Conservation (phyloP, 169 alveolate species). For the Plasmodium reichenowi region DNA sequence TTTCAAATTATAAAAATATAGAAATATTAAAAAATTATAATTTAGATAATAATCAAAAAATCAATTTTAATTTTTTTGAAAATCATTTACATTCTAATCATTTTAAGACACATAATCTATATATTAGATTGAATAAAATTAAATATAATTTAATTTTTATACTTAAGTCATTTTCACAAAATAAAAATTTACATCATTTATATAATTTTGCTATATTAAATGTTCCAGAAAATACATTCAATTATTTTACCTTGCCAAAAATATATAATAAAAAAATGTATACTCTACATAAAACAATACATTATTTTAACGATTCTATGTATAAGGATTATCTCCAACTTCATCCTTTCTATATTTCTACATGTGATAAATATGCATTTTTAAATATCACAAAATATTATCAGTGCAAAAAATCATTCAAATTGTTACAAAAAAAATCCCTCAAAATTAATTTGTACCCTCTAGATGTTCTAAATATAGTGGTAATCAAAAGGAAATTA, state of each 20-base stretch:
- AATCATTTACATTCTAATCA: conserved; percentile 21
- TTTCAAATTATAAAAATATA: conserved; percentile 42
- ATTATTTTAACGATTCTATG: conserved; percentile 30
- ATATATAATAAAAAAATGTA: conserved; percentile 10
- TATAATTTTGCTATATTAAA: conserved; percentile 26
- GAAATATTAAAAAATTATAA: conserved; percentile 57
- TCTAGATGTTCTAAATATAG: conserved; percentile 16
- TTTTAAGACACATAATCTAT: conserved; percentile 26
- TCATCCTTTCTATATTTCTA: conserved; percentile 40
- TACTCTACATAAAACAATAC: neutral
- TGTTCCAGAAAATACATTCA: conserved; percentile 8
- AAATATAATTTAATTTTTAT: conserved; percentile 7
- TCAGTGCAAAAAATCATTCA: conserved; percentile 17
- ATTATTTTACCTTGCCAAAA: conserved; percentile 42
- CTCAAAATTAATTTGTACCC: conserved; percentile 36
- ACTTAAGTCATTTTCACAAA: conserved; percentile 13
- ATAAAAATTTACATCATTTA: conserved; percentile 13
- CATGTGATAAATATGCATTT: conserved; percentile 36
- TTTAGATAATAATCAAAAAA: conserved; percentile 1
- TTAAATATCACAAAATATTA: conserved; percentile 27
- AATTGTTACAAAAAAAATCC: conserved; percentile 8
- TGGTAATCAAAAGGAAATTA: conserved; percentile 3
- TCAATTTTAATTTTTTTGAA: conserved; percentile 30
- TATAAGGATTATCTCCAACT: neutral
- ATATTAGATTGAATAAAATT: conserved; percentile 15